Percentiles rank a stretch among this genome's conserved stretches.
Evolutionary conservation across 306 rosid species (phyloP).

Genomic region (Cercis canadensis): DNA sequence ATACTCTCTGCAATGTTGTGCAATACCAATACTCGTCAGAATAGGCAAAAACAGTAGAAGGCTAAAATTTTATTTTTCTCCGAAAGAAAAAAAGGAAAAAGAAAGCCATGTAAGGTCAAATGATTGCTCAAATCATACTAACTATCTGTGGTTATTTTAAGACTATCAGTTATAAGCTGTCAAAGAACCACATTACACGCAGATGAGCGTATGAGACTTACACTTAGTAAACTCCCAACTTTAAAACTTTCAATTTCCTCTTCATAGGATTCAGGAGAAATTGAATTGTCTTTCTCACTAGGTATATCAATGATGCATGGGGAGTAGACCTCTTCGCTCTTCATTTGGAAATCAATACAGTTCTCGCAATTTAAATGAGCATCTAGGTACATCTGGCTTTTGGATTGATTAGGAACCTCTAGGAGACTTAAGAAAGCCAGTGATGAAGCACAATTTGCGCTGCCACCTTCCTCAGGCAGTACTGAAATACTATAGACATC

Average conservation of each 20-base stretch:
- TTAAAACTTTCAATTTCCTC: constrained; percentile 66
- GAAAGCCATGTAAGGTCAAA: constrained; percentile 1
- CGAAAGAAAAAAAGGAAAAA: neutral
- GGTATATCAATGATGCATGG: constrained; percentile 69
- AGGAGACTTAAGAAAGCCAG: constrained; percentile 64
- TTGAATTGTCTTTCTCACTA: constrained; percentile 57
- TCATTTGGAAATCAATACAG: constrained; percentile 62
- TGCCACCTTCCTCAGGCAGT: constrained; percentile 55
- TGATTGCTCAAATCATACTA: neutral
- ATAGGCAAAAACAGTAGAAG: constrained; percentile 9
- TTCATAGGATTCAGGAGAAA: constrained; percentile 58
- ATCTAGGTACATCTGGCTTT: constrained; percentile 56
- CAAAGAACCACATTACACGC: constrained; percentile 21
- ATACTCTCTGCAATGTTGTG: constrained; percentile 65
- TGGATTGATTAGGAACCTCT: constrained; percentile 64
- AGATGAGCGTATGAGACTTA: constrained; percentile 53
- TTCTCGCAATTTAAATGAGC: constrained; percentile 60
- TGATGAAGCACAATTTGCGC: constrained; percentile 56
- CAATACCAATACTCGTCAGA: constrained; percentile 35
- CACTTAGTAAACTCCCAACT: constrained; percentile 58
- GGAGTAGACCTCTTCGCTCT: constrained; percentile 54
- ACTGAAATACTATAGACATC: constrained; percentile 70
- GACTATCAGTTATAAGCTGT: constrained; percentile 5
- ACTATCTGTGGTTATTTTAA: neutral
- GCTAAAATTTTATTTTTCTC: neutral